Conservation (phyloP, 2,329 filamentous ascomycete genomes). For the Pseudogymnoascus sp. region DNA sequence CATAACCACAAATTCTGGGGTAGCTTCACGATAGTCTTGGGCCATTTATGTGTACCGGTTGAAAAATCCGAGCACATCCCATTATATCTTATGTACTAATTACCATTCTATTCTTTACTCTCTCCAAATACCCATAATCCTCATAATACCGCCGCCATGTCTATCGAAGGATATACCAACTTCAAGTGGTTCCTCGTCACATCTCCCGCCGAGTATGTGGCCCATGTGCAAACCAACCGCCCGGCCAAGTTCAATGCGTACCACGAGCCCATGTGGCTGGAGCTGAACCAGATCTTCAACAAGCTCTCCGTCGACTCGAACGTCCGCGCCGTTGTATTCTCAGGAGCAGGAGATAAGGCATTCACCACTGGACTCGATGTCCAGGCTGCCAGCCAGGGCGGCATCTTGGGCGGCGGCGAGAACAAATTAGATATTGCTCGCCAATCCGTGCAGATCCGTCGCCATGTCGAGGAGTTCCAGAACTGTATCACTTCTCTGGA, state of each 20-base stretch:
- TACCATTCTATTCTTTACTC: not conserved
- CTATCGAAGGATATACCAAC: constrained; percentile 29
- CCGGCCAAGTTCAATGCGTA: constrained; percentile 85
- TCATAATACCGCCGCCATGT: not conserved
- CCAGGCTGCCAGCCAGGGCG: constrained; percentile 51
- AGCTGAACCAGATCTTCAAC: constrained; percentile 64
- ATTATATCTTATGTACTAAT: not conserved
- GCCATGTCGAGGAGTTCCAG: constrained; percentile 73
- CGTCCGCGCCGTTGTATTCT: constrained; percentile 70
- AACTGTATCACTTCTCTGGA: constrained; percentile 67
- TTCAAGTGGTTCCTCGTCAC: constrained; percentile 66
- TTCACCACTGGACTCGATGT: constrained; percentile 87
- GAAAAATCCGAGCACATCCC: not conserved
- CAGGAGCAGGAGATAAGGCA: constrained; percentile 70
- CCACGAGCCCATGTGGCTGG: constrained; percentile 74
- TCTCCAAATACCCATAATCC: not conserved
- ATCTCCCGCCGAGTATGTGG: constrained; percentile 64
- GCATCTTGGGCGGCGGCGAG: constrained; percentile 32
- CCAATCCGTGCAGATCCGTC: constrained; percentile 50
- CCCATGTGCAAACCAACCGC: constrained; percentile 88
- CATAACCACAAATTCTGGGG: not conserved
- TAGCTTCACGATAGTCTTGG: not conserved
- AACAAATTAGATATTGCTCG: constrained; percentile 50
- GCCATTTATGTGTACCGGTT: not conserved
- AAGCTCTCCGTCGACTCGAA: constrained; percentile 62